Conservation (phyloP, 2,329 filamentous ascomycete species). For the Arthrobotrys sinensis region DNA sequence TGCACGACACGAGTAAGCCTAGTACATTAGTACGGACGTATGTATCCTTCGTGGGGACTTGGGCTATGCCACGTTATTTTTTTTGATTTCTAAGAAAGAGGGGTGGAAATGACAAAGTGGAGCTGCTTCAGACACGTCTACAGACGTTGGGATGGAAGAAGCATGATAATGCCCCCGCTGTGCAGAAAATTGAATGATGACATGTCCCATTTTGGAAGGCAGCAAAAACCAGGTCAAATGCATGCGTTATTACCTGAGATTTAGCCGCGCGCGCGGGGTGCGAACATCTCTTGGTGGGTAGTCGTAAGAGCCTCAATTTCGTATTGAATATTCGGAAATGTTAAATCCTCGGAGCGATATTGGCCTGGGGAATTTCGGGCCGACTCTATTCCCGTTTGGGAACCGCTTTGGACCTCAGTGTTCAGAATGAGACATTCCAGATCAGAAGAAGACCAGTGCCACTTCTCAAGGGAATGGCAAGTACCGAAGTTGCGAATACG, state of each 20-base stretch:
- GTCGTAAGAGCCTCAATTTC: slow-evolving; percentile 53
- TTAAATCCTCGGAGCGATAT: slow-evolving; percentile 4
- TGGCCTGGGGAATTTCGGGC: slow-evolving; percentile 11
- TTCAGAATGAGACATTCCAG: slow-evolving; percentile 40
- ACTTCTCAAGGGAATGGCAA: neutral
- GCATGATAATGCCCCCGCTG: slow-evolving; percentile 8
- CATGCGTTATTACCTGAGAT: slow-evolving; percentile 35
- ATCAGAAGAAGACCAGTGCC: slow-evolving; percentile 4
- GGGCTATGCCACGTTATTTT: neutral
- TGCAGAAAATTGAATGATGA: slow-evolving; percentile 47
- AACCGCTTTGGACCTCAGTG: slow-evolving; percentile 51
- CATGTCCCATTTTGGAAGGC: slow-evolving; percentile 31
- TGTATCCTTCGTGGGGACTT: slow-evolving; percentile 4
- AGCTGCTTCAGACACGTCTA: slow-evolving; percentile 43
- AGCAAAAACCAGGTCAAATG: slow-evolving; percentile 21
- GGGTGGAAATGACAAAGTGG: slow-evolving; percentile 30
- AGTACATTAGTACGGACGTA: neutral
- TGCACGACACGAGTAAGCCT: slow-evolving; percentile 21
- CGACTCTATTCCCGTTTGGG: slow-evolving; percentile 48
- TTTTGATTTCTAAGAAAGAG: slow-evolving; percentile 55
- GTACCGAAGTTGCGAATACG: slow-evolving; percentile 37
- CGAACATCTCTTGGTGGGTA: slow-evolving; percentile 13
- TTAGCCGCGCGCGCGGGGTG: slow-evolving; percentile 59
- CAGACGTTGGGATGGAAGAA: slow-evolving; percentile 22
- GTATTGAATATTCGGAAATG: slow-evolving; percentile 14